phyloP scores from a whole-genome alignment of 495 filamentous ascomycete species.

The Parmelia sp. region DNA sequence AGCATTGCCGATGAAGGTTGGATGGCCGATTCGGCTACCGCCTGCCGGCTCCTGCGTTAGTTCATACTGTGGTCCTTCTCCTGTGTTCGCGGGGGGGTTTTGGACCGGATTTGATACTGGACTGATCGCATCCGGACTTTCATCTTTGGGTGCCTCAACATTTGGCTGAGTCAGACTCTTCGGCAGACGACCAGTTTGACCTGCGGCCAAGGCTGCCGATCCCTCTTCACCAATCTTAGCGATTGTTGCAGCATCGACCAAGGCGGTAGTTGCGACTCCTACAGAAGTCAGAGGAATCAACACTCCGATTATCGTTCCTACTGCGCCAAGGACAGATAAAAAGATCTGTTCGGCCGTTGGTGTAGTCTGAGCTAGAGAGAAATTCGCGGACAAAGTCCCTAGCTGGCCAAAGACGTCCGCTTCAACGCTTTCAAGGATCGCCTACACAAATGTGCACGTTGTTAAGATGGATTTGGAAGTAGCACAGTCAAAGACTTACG shows the following conservation, averaged over 20 bases:
- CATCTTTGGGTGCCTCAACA: background rate
- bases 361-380: background rate
- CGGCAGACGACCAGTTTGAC: background rate
- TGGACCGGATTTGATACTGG: background rate
- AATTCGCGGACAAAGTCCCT: background rate
- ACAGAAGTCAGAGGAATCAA: background rate
- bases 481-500: background rate
- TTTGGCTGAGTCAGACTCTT: background rate
- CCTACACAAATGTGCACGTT: background rate
- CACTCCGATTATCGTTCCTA: conserved; percentile 5
- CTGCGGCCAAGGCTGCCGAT: background rate
- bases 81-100: background rate
- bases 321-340: conserved; percentile 7
- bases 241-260: background rate
- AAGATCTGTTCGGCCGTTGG: background rate
- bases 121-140: background rate
- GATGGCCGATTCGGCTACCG: background rate
- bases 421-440: conserved; percentile 7
- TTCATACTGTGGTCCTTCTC: background rate
- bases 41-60: conserved; percentile 2
- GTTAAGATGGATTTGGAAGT: background rate
- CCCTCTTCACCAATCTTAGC: background rate
- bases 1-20: conserved; percentile 11
- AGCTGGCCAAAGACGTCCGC: background rate
- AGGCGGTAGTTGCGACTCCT: conserved; percentile 2